These are phyloP conservation scores for Lachnellula willkommii DNA, from an alignment of 2,329 filamentous ascomycete genomes.

Conservation along the genomic window DNA sequence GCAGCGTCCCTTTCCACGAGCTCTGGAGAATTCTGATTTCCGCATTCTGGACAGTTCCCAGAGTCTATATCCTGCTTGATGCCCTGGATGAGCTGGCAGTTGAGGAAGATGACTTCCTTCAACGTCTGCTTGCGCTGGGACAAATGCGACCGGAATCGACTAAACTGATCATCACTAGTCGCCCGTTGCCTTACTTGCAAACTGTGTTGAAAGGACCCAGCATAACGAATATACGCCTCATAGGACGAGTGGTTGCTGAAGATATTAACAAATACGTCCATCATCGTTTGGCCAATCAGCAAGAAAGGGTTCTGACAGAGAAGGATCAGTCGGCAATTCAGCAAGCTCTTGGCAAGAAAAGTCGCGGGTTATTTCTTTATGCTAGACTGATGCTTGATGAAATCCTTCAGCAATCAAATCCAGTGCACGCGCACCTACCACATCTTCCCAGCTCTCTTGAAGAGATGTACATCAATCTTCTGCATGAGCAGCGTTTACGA, in stretches of 20 bases:
- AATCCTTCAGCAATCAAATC: slow-evolving; percentile 8
- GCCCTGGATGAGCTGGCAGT: slow-evolving; percentile 43
- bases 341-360: not conserved
- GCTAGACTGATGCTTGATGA: slow-evolving; percentile 25
- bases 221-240: slow-evolving; percentile 33
- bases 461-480: slow-evolving; percentile 36
- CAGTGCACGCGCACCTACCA: slow-evolving; percentile 19
- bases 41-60: slow-evolving; percentile 10
- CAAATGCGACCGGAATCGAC: slow-evolving; percentile 28
- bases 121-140: slow-evolving; percentile 30
- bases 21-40: slow-evolving; percentile 30
- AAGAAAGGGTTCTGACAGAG: slow-evolving; percentile 36
- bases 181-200: slow-evolving; percentile 33
- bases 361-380: slow-evolving; percentile 21
- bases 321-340: slow-evolving; percentile 19
- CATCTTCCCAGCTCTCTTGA: slow-evolving; percentile 31
- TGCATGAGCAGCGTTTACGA: slow-evolving; percentile 33
- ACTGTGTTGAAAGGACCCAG: slow-evolving; percentile 23
- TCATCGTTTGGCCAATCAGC: slow-evolving; percentile 23
- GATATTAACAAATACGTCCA: slow-evolving; percentile 36
- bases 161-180: slow-evolving; percentile 41
- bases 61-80: slow-evolving; percentile 43
- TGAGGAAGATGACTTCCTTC: slow-evolving; percentile 33
- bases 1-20: slow-evolving; percentile 22
- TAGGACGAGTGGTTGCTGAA: slow-evolving; percentile 32